Conservation (phyloP, 768 basidiomycete species). For the Lactarius hatsudake region DNA sequence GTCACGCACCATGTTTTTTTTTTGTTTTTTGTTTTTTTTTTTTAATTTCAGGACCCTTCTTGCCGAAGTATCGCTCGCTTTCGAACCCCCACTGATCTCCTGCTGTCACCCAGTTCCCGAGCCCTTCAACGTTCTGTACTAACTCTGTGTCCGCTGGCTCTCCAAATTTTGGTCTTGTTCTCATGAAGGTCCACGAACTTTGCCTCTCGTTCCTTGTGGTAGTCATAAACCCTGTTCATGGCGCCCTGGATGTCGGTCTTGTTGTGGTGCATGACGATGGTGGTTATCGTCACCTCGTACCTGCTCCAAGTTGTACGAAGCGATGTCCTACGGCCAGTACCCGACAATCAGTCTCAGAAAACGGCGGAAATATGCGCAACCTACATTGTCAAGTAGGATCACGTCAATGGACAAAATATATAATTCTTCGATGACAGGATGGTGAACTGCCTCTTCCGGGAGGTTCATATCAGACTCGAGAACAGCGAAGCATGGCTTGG, state of each 20-base stretch:
- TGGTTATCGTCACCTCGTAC: conserved; percentile 39
- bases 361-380: background rate
- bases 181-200: conserved; percentile 34
- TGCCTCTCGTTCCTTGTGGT: conserved; percentile 33
- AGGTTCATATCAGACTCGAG: conserved; percentile 21
- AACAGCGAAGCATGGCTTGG: conserved; percentile 24
- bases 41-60: conserved; percentile 23
- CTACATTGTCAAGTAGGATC: conserved; percentile 24
- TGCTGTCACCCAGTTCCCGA: conserved; percentile 46
- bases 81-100: conserved; percentile 46
- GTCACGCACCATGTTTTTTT: conserved; percentile 26
- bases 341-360: background rate
- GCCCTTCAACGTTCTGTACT: conserved; percentile 39
- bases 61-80: conserved; percentile 28
- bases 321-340: conserved; percentile 30
- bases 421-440: conserved; percentile 21
- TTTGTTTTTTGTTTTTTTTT: too few species aligned
- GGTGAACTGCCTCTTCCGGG: conserved; percentile 20
- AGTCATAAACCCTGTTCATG: conserved; percentile 35
- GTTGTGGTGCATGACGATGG: conserved; percentile 43
- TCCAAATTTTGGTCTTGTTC: conserved; percentile 37
- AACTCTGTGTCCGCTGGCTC: conserved; percentile 38
- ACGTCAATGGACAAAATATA: conserved; percentile 23
- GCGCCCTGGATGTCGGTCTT: conserved; percentile 37
- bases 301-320: conserved; percentile 36